A percentile compares a stretch with the other conserved stretches of the same genome.
These are phyloP conservation scores for Spatholobus suberectus DNA, from an alignment of 306 rosid genomes.

Conservation along the genomic window DNA sequence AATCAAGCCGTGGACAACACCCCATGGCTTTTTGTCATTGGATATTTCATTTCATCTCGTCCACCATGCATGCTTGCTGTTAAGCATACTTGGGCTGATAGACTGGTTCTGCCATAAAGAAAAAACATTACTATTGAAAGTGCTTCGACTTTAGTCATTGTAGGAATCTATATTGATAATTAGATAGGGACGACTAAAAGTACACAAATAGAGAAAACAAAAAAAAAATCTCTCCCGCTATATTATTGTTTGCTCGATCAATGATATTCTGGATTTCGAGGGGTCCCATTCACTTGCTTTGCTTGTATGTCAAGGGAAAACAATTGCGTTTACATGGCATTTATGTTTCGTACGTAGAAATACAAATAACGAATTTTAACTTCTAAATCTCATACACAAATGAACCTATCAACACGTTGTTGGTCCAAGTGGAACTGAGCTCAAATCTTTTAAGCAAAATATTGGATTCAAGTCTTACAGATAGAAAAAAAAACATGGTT, in stretches of 20 bases:
- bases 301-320: constrained; percentile 34
- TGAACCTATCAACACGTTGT: no score
- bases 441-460: no score
- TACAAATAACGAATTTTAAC: neutral
- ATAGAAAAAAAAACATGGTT: no score
- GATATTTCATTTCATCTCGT: constrained; percentile 4
- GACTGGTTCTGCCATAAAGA: constrained; percentile 30
- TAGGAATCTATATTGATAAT: neutral
- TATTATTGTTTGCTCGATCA: constrained; percentile 3
- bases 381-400: no score
- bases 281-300: constrained; percentile 33
- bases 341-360: neutral
- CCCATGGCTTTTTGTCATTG: neutral
- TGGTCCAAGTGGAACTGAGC: no score
- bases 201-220: neutral
- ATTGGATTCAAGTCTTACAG: no score
- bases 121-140: constrained; percentile 23
- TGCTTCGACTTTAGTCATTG: constrained; percentile 34
- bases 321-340: neutral
- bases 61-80: constrained; percentile 35
- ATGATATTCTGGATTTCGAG: constrained; percentile 38
- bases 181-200: constrained; percentile 26
- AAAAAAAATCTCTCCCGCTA: neutral
- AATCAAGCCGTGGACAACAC: constrained; percentile 17
- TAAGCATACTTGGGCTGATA: constrained; percentile 35